Base-by-base conservation (phyloP, 495 filamentous ascomycete genomes). In the Xylaria venustula region DNA sequence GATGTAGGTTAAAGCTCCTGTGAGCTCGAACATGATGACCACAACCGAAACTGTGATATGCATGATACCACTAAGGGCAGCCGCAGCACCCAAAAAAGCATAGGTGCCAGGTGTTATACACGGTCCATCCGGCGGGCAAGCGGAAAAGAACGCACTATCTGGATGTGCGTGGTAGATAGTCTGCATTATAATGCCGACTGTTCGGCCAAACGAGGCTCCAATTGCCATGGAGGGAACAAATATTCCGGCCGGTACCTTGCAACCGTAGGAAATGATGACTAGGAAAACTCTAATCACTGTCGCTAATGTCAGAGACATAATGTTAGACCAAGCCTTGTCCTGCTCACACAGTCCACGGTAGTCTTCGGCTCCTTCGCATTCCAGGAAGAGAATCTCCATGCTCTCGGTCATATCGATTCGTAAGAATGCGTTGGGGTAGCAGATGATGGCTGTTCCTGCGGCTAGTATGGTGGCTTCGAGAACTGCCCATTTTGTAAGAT, bases 371-470 rank as follows among this genome's bases (percentile, higher is more conserved):
- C 92, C 93, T 72, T 97, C 93, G 67, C 94, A 98, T 76, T 98
- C 95, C 12, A 87, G 82, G 72, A 98, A 98, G 2, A 98, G 78
- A 61, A 96, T 96, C 73, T 97, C 92, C 94, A 98, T 98, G 77
- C 91, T 96, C 75, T 97, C 92, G 0, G 94, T 97, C 94, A 98
- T 98, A 74, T 98, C 96, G 67, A 98, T 97, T 63, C 90, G 84
- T 51, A 98, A 72, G 66, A 98, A 98, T 73, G 90, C 92, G 71
- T 98, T 98, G 1, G 92, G 94, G 67, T 93, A 98, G 76, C 94
- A 98, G 7, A 98, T 79, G 53, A 98, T 79, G 3, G 93, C 95
- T 11, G 94, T 98, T 7, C 85, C 81, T 1, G 84, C 84, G 2
- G 94, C 93, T 54, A 98, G 79, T 36, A 96, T 69, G 1, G 91